Conservation (phyloP, 1,139 yeast genomes). For the Hyphopichia pseudoburtonii region DNA sequence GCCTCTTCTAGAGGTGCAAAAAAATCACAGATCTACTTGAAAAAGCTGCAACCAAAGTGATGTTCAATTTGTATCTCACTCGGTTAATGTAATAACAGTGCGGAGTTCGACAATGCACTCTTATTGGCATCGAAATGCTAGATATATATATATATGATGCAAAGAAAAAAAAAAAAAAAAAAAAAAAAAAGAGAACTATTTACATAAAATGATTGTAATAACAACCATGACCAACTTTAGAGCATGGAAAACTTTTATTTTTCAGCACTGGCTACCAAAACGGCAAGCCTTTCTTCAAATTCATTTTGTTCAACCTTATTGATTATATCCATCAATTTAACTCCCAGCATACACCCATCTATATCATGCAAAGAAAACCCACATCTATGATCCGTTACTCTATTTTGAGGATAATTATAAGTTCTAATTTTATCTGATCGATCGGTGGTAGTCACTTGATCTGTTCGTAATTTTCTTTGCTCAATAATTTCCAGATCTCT, state of each 20-base stretch:
- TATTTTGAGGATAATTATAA: conserved; percentile 86
- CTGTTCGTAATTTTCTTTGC: conserved; percentile 69
- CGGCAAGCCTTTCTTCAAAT: conserved; percentile 24
- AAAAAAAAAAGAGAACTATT: too few species aligned
- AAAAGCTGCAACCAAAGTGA: too few species aligned
- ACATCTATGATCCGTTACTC: conserved; percentile 93
- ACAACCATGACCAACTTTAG: too few species aligned
- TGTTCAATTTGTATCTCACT: too few species aligned
- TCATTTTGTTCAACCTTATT: conserved; percentile 28
- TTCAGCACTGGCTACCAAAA: conserved; percentile 7
- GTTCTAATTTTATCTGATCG: conserved; percentile 93
- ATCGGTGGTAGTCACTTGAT: conserved; percentile 86
- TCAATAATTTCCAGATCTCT: conserved; percentile 61
- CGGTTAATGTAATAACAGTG: too few species aligned
- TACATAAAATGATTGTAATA: too few species aligned
- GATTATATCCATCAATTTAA: conserved; percentile 59
- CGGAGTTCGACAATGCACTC: too few species aligned
- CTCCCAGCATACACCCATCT: conserved; percentile 78
- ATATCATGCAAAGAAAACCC: conserved; percentile 76
- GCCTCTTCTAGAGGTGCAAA: too few species aligned
- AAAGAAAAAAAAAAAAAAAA: too few species aligned
- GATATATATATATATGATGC: too few species aligned
- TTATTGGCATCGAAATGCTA: too few species aligned
- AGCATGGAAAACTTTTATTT: not conserved
- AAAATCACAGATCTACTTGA: too few species aligned